phyloP scores from a whole-genome alignment of 345 rosid species.

The Orychophragmus violaceus region DNA sequence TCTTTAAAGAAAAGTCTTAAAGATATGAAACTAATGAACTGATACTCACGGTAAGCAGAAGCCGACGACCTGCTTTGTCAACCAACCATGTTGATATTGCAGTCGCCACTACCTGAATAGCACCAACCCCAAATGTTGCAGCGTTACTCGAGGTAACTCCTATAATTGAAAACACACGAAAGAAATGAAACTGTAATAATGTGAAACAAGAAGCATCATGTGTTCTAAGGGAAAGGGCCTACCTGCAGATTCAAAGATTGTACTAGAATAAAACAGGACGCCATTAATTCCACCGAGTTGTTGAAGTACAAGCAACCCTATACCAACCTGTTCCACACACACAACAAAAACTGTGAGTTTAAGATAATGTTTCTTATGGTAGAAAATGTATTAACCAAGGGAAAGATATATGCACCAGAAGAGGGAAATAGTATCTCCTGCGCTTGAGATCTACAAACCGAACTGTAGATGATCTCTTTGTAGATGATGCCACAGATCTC shows the following conservation, averaged over 20 bases:
- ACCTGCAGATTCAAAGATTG: constrained; percentile 85
- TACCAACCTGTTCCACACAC: constrained; percentile 67
- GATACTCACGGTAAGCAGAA: constrained; percentile 80
- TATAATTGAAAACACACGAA: constrained; percentile 26
- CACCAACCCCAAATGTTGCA: constrained; percentile 85
- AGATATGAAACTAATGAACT: not conserved
- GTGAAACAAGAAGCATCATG: not conserved
- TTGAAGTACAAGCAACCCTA: constrained; percentile 82
- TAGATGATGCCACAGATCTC: constrained; percentile 82
- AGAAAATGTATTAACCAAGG: not conserved
- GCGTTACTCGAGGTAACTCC: constrained; percentile 75
- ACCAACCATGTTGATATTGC: constrained; percentile 78
- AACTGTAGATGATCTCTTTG: constrained; percentile 49
- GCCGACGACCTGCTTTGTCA: constrained; percentile 82
- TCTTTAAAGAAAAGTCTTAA: not conserved
- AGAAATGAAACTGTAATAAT: not conserved
- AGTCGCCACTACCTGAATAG: constrained; percentile 88
- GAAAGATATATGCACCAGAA: constrained; percentile 46
- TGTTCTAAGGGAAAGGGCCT: constrained; percentile 14
- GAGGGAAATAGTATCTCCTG: constrained; percentile 92
- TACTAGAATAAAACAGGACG: constrained; percentile 81
- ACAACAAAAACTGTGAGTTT: not conserved
- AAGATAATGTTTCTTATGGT: not conserved
- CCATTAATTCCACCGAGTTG: constrained; percentile 89
- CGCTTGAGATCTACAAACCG: constrained; percentile 84